Base-by-base conservation (phyloP, 2,329 filamentous ascomycete genomes). In the Claviceps digitariae region DNA sequence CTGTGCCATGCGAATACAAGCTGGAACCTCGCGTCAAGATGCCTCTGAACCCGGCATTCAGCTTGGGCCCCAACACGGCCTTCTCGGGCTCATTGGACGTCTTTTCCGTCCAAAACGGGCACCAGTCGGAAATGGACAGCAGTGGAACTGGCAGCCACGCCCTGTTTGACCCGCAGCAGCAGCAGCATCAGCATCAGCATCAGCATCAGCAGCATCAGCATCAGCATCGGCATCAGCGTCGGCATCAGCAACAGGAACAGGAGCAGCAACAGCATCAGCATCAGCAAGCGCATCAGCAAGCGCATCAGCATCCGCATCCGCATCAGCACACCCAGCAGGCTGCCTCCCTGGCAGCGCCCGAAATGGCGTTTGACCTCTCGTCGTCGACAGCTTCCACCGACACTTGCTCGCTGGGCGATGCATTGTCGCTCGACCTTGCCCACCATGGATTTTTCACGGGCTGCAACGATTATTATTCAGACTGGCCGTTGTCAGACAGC, bases 1-100 rank as follows among this genome's bases (percentile, higher is more conserved):
- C 54, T n/a, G 48, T 53, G 13, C 43, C 48, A 15, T 55, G 54
- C 48, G 50, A 51, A 36, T 55, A 55, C 44, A 53, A 53, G 36
- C 48, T 55, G 44, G 54, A 51, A 40, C 54, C 54, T 38, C 51
- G 54, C 43, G 48, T 55, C 34, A 55, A 55, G 51, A 23, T 55
- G 54, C 54, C 54, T 29, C 44, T 55, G 47, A 55, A 55, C 48
- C 54, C 54, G 31, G 54, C 54, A 20, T 55, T 53, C 51, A 52
- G 50, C 47, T 17, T 55, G 48, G 54, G 51, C 4, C 36, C 54
- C 23, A 53, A 48, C 17, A 15, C 51, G 20, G 29, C 51, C 15
- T 55, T 55, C 34, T 53, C 54, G 15, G 44, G 51, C 13, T 51
- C 54, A 15, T 17, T 55, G 43, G 54, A 55, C 23, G 51, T 55